Conservation (phyloP, 1,139 yeast genomes). For the Suhomyces coccinellae region DNA sequence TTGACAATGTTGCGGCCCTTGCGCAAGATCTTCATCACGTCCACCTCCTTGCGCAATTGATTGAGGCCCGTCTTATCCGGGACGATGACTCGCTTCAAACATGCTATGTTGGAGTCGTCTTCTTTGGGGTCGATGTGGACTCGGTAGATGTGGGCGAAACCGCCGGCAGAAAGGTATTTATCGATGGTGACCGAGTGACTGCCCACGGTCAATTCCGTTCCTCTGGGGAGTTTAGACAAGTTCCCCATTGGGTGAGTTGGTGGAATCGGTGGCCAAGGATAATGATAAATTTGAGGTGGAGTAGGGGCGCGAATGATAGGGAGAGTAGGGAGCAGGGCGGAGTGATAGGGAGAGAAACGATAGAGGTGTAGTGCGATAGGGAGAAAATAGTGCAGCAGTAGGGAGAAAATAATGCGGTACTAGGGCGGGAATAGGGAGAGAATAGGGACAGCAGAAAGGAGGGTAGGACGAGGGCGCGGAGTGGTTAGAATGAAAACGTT, state of each 20-base stretch:
- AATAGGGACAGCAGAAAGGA: too few relatives aligned
- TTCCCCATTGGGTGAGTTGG: conserved; percentile 18
- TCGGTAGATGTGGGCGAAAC: conserved; percentile 59
- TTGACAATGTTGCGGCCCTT: conserved; percentile 59
- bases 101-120: conserved; percentile 48
- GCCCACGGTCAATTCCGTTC: conserved; percentile 45
- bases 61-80: conserved; percentile 69
- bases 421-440: too few relatives aligned
- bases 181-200: conserved; percentile 39
- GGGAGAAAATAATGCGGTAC: too few relatives aligned
- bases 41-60: conserved; percentile 70
- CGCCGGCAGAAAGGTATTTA: conserved; percentile 48
- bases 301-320: not conserved
- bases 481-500: too few relatives aligned
- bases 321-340: not conserved
- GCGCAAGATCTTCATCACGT: conserved; percentile 71
- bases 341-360: not conserved
- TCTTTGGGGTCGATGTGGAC: conserved; percentile 49
- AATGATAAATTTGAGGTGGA: conserved; percentile 1
- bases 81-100: conserved; percentile 72
- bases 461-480: too few relatives aligned
- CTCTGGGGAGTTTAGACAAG: conserved; percentile 41
- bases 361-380: not conserved
- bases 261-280: not conserved
- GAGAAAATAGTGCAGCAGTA: too few relatives aligned